Evolutionary conservation across 306 rosid species (phyloP), one percentile per base, ranked within the genome.

Genomic region (Malus orientalis): DNA sequence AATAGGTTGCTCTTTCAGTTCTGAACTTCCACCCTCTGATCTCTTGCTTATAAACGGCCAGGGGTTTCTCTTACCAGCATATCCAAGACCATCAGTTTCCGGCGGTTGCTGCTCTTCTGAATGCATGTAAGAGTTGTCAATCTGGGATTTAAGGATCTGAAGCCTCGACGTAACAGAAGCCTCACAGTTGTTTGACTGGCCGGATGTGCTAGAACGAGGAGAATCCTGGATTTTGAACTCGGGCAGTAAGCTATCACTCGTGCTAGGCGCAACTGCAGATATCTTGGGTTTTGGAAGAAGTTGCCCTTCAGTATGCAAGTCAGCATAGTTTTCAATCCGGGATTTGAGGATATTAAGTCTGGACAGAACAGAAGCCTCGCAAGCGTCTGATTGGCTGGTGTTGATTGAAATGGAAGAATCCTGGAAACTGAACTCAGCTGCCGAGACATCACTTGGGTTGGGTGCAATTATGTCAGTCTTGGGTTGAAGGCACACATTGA

Each of bases 361-460:
- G 67, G 88, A 87, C 89, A 83, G 54, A 67, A 87, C 84, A n/a
- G 93, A 87, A 87, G 84, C 84, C 76, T 86, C 93, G 4, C 64
- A 73, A 69, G 82, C 84, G 30, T 75, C 78, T 42, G 71, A 68
- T 54, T 71, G 69, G 33, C 69, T 25, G 40, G 79, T 69, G 64
- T 79, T 51, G 74, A 65, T 70, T 19, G 86, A 78, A 84, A 77
- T 49, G 32, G 71, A 59, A 73, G 81, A 74, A 73, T 75, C 81
- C 74, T 36, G 78, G 49, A 69, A 29, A 38, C 74, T 68, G 69
- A 58, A 62, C 69, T 68, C 79, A 63, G 78, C 20, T 66, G 65
- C 76, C 65, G 61, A 76, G 76, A 77, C 30, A 60, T 40, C 76
- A 51, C 75, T 74, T 42, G 58, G 84, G 78, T 70, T 81, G 23